Conservation (phyloP, 2,329 filamentous ascomycete species). For the Nigrospora sphaerica region DNA sequence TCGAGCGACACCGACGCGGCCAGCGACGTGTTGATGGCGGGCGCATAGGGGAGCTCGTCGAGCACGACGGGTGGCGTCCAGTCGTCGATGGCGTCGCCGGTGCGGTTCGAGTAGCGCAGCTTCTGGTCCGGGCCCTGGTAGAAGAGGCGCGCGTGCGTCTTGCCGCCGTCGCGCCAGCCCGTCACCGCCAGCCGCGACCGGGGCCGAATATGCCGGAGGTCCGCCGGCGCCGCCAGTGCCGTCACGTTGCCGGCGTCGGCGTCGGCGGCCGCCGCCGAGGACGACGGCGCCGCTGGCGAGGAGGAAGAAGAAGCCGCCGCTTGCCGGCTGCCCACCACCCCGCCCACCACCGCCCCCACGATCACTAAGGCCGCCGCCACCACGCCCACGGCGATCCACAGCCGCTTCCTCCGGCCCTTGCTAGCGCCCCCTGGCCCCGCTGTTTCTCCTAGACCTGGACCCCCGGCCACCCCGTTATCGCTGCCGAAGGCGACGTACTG, state of each 20-base stretch:
- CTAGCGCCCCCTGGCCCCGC: no score
- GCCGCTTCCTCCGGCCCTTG: no score
- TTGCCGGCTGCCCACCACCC: constrained; percentile 1
- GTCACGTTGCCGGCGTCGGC: neutral
- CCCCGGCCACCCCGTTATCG: no score
- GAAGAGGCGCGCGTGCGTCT: constrained; percentile 1
- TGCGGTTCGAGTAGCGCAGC: neutral
- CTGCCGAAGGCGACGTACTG: no score
- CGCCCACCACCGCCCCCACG: constrained; percentile 2
- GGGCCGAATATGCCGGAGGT: neutral
- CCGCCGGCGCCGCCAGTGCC: no score
- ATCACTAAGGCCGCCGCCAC: neutral
- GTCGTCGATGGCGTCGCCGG: neutral
- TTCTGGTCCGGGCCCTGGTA: constrained; percentile 5
- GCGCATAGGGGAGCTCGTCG: neutral
- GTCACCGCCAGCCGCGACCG: constrained; percentile 1
- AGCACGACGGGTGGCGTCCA: constrained; percentile 1
- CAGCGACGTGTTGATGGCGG: neutral
- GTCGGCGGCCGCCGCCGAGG: neutral
- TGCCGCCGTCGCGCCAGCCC: constrained; percentile 2
- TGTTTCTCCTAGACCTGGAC: no score
- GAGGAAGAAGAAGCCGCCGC: neutral
- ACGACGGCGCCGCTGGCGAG: neutral
- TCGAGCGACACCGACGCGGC: constrained; percentile 2
- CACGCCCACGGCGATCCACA: constrained; percentile 3